A percentile compares a stretch with the other conserved stretches of the same genome.
Evolutionary conservation across 2,329 filamentous ascomycete genomes (phyloP).

Genomic region (Seiridium unicorne): DNA sequence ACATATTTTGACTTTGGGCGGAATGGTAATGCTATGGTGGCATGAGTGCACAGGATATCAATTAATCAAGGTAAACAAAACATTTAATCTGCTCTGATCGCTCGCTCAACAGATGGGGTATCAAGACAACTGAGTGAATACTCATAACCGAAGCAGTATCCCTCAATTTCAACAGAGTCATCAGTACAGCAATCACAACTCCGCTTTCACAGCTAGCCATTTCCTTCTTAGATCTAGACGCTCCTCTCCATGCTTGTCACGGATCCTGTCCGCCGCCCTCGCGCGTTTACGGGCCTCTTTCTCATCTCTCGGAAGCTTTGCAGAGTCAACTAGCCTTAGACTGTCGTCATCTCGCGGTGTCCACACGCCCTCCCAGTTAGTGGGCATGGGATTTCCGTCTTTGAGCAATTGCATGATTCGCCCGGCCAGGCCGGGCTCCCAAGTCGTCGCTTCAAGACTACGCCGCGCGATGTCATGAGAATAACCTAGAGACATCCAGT

Average conservation of each 20-base stretch:
- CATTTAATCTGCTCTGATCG: no score
- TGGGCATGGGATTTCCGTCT: slow-evolving; percentile 3
- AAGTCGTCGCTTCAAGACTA: slow-evolving; percentile 6
- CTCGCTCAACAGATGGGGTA: no score
- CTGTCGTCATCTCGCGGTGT: slow-evolving; percentile 1
- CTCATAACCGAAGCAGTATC: no score
- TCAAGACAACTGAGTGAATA: no score
- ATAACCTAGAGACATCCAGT: slow-evolving; percentile 6
- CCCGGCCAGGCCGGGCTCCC: slow-evolving; percentile 4
- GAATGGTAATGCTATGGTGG: no score
- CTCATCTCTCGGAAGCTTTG: background rate
- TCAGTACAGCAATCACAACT: background rate
- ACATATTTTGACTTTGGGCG: no score
- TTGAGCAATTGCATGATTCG: slow-evolving; percentile 3
- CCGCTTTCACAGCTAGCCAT: slow-evolving; percentile 1
- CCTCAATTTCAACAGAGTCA: no score
- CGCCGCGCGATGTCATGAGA: slow-evolving; percentile 2
- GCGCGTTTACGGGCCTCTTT: slow-evolving; percentile 1
- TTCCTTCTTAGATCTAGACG: slow-evolving; percentile 6
- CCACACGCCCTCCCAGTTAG: slow-evolving; percentile 10
- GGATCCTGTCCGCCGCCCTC: background rate
- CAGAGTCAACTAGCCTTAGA: slow-evolving; percentile 5
- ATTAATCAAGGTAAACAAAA: no score
- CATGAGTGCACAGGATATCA: no score
- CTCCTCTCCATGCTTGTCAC: slow-evolving; percentile 4